phyloP scores from a whole-genome alignment of 352 stramenopile species.

The Pythium rhizo-oryzae region DNA sequence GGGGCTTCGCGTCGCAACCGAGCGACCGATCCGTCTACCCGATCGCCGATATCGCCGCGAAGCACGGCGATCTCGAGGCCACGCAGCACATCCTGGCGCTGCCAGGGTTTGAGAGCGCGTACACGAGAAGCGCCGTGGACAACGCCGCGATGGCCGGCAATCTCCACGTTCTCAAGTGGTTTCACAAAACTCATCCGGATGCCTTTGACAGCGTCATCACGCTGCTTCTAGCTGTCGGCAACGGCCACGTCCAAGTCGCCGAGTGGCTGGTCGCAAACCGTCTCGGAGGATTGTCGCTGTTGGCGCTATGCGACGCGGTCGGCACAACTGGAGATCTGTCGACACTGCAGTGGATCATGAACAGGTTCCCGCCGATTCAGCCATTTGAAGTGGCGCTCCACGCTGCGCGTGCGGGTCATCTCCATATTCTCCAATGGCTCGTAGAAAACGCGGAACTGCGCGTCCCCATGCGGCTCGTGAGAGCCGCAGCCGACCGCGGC shows the following conservation, averaged over 20 bases:
- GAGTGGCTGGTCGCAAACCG: background rate
- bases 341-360: background rate
- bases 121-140: background rate
- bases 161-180: background rate
- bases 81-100: background rate
- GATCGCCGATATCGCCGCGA: background rate
- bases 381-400: too few species aligned
- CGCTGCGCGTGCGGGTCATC: background rate
- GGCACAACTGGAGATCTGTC: background rate
- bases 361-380: too few species aligned
- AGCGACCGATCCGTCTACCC: background rate
- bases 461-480: background rate
- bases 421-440: background rate
- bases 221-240: background rate
- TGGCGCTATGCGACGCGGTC: background rate
- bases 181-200: background rate
- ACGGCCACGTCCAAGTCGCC: background rate
- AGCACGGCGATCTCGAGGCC: slow-evolving; percentile 1
- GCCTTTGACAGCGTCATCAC: background rate
- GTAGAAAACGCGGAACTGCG: background rate
- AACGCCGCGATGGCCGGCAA: background rate
- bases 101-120: background rate
- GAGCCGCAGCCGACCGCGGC: background rate
- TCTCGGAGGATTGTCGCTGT: background rate
- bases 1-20: background rate